Conservation (phyloP, 225 moss, liverwort and hornwort genomes). For the Pleurozium schreberi region DNA sequence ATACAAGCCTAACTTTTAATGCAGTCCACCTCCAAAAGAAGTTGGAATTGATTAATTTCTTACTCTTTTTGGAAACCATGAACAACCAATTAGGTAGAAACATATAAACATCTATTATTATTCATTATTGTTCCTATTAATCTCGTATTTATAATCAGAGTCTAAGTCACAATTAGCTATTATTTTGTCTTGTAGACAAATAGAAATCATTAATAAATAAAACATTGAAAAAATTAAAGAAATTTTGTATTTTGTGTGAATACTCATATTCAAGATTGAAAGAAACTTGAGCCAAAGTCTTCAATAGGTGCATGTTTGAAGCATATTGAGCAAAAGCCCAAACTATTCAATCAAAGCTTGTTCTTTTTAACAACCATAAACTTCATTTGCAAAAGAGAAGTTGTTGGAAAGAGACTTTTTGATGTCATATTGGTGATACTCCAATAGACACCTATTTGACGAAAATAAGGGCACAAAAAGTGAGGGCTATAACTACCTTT, state of each 20-base stretch:
- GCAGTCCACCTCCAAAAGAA: too few species aligned
- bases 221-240: background rate
- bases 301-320: background rate
- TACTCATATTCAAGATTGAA: background rate
- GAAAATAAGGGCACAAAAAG: background rate
- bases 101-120: too few species aligned
- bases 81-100: too few species aligned
- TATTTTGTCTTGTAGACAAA: background rate
- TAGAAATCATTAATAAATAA: background rate
- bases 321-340: background rate
- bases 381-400: fast-evolving
- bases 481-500: background rate
- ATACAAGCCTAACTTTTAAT: too few species aligned
- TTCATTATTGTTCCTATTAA: too few species aligned
- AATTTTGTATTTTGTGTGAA: background rate
- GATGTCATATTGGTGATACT: background rate
- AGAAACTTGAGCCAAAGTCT: background rate
- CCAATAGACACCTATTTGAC: background rate
- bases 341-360: background rate
- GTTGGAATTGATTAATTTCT: too few species aligned
- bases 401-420: fast-evolving
- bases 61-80: too few species aligned
- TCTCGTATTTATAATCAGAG: too few species aligned
- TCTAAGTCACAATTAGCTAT: background rate
- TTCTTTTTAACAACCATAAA: background rate